Conservation (phyloP, 352 stramenopile genomes). For the Aphanomyces invadans region DNA sequence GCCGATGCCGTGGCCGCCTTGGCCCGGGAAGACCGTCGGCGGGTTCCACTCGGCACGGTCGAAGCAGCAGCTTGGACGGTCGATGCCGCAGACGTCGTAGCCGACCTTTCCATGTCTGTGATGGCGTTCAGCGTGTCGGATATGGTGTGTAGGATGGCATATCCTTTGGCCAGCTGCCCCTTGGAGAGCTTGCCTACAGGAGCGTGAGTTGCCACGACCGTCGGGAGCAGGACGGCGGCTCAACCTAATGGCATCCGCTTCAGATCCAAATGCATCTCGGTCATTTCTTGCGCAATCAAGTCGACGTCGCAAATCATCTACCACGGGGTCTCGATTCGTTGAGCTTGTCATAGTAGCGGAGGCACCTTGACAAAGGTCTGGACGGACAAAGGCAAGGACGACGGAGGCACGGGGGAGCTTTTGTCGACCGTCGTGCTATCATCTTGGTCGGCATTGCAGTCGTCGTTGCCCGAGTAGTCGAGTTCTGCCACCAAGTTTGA, state of each 20-base stretch:
- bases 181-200: conserved; percentile 14
- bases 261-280: conserved; percentile 48
- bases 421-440: neutral
- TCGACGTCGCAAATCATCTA: conserved; percentile 45
- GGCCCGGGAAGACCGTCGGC: neutral
- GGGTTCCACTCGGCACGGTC: neutral
- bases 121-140: neutral
- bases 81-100: neutral
- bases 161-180: conserved; percentile 6
- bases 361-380: conserved; percentile 33
- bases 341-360: no score
- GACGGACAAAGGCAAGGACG: neutral
- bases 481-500: neutral
- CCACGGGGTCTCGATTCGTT: no score
- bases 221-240: neutral
- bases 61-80: neutral
- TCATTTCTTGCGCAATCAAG: conserved; percentile 40
- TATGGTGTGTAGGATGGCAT: conserved; percentile 5
- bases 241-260: conserved; percentile 42
- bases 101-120: neutral
- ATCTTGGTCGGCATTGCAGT: neutral
- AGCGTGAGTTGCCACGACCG: neutral
- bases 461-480: conserved; percentile 4
- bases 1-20: conserved; percentile 18
- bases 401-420: neutral